Evolutionary conservation across 768 basidiomycete genomes (phyloP), one percentile per base, ranked within the genome.

Genomic region (Boletus reticuloceps): DNA sequence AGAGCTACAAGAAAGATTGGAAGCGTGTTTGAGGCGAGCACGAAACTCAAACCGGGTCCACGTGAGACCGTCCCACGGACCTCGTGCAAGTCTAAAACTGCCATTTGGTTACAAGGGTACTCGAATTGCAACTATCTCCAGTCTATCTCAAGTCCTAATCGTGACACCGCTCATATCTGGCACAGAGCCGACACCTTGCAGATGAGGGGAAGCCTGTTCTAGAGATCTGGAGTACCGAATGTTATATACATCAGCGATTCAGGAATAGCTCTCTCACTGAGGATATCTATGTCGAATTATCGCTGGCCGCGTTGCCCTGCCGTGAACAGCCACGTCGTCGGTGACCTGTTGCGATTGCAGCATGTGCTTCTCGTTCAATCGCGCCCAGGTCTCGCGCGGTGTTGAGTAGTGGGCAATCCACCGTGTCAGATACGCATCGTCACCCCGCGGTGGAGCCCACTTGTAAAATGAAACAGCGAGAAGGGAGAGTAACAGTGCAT

Each of bases 251-350:
- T 51, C 36, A 20, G 34, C 25, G n/a, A 43, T 42, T 20, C 10
- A 32, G 41, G 13, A 37, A 20, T 25, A 48, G n/a, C 38, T 80
- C 37, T 80, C 88, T 70, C 61, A 92, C 90, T 88, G 85, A 50
- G 89, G 85, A 67, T 84, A 88, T 60, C 86, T 78, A 66, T 81
- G 85, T 39, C 87, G 79, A 67, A 84, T 82, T 38, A 87, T 77
- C 16, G 56, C 58, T 47, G 77, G 62, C 73, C 78, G 64, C 69
- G 77, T 70, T 67, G 76, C 62, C 72, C 75, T 64, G 71, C 71
- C 59, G 63, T 77, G 61, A 37, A 83, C 64, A 11, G 83, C 61
- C 50, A 77, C 59, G 43, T 65, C 72, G 11, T 77, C 73, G 16
- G 65, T 60, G 38, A 51, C 79, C 72, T 57, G 81, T 74, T 52